Evolutionary conservation across 1,139 yeast species (phyloP).

Genomic region (Geotrichum phurueaensis): DNA sequence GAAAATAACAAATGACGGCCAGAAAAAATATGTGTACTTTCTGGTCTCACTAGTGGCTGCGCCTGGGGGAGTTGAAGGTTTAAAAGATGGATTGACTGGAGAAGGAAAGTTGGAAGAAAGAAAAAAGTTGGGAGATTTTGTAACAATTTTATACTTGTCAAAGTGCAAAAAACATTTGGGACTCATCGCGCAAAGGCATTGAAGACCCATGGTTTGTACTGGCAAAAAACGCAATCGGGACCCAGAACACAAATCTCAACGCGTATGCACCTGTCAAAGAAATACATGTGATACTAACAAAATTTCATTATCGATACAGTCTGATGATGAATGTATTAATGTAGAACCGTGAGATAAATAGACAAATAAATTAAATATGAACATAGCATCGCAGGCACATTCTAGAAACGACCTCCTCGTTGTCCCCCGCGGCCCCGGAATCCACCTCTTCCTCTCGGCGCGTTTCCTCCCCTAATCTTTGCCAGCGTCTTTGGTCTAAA

Average conservation of each 20-base stretch:
- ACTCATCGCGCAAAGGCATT: neutral
- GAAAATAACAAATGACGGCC: neutral
- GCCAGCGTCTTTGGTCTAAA: conserved; percentile 44
- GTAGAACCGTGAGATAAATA: conserved; percentile 1
- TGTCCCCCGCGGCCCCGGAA: conserved; percentile 24
- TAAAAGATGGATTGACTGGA: neutral
- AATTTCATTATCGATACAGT: neutral
- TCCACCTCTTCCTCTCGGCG: conserved; percentile 23
- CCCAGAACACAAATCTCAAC: neutral
- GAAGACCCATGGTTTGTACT: too few species aligned
- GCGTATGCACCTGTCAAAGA: neutral
- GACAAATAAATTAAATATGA: conserved; percentile 10
- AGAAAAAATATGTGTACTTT: neutral
- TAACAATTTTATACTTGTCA: neutral
- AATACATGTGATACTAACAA: neutral
- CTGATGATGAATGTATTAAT: neutral
- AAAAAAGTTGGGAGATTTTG: neutral
- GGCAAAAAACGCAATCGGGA: too few species aligned
- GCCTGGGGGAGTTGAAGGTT: neutral
- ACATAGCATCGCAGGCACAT: neutral
- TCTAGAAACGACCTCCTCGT: conserved; percentile 18
- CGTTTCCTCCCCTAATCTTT: conserved; percentile 24
- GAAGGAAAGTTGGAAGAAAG: neutral
- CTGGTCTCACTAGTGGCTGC: neutral
- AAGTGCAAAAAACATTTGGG: neutral